Conservation (phyloP, 2,329 filamentous ascomycete genomes). For the Hymenoscyphus scutula region DNA sequence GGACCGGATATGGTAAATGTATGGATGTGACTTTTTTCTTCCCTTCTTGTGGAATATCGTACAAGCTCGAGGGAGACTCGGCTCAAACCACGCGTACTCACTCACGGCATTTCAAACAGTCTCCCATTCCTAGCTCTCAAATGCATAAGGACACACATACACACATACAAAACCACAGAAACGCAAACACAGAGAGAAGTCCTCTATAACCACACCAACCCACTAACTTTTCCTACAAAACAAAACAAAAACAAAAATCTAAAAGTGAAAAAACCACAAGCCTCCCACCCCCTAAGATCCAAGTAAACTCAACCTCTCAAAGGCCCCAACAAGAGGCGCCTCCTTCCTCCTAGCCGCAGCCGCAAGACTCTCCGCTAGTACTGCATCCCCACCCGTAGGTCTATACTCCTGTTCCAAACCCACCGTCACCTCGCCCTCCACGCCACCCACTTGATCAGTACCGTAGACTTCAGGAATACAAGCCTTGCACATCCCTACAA, state of each 20-base stretch:
- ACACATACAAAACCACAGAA: neutral
- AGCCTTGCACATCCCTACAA: slow-evolving; percentile 65
- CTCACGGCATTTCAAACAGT: too few species aligned
- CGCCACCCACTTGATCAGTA: slow-evolving; percentile 13
- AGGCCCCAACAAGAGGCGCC: slow-evolving; percentile 35
- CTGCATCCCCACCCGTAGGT: slow-evolving; percentile 35
- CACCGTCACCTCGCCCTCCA: slow-evolving; percentile 15
- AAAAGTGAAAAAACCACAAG: neutral
- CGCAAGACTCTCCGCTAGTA: slow-evolving; percentile 36
- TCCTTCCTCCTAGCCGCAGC: slow-evolving; percentile 32
- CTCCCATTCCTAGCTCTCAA: too few species aligned
- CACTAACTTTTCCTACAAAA: neutral
- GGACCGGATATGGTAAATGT: too few species aligned
- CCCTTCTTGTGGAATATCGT: too few species aligned
- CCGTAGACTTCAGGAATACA: slow-evolving; percentile 72
- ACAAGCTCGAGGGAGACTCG: too few species aligned
- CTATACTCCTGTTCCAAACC: slow-evolving; percentile 27
- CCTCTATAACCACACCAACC: neutral
- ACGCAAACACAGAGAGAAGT: neutral
- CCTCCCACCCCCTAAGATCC: slow-evolving; percentile 20
- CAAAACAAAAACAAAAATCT: neutral
- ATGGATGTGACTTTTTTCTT: too few species aligned
- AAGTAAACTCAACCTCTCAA: slow-evolving; percentile 45
- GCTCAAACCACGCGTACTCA: too few species aligned
- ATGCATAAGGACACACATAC: too few species aligned